Evolutionary conservation across 169 alveolate species (phyloP).

Genomic region (Plasmodium knowlesi): DNA sequence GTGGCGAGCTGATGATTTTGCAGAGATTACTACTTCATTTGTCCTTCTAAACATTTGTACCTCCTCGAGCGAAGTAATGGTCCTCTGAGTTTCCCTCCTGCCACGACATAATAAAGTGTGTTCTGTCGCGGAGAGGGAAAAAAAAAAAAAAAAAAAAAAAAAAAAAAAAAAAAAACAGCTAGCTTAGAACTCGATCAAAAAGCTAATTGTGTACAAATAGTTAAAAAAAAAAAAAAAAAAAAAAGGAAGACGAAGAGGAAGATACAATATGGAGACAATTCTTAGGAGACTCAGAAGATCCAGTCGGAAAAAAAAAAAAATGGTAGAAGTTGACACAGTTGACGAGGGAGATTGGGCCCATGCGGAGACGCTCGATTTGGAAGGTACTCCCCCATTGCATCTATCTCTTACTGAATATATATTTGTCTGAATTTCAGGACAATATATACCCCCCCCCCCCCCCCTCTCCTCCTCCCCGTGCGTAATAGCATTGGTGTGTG

Average conservation of each 20-base stretch:
- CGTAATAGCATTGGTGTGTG: not conserved
- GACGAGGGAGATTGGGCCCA: constrained; percentile 72
- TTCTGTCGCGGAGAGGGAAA: not conserved
- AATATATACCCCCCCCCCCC: not conserved
- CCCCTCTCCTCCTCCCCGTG: not conserved
- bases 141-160: not conserved
- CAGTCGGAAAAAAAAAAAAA: constrained; percentile 24
- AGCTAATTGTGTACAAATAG: too few relatives aligned
- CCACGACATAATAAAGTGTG: not conserved
- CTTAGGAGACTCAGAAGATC: constrained; percentile 62
- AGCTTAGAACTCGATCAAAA: too few relatives aligned
- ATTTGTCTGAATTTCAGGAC: not conserved
- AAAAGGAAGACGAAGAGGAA: not conserved
- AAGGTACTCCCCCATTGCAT: constrained; percentile 5
- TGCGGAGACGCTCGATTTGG: constrained; percentile 55
- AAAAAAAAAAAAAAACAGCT: not conserved
- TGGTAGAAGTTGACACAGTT: constrained; percentile 37
- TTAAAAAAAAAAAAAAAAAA: not conserved
- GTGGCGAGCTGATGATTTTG: not conserved
- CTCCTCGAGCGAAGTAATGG: not conserved
- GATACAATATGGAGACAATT: constrained; percentile 64
- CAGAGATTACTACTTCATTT: not conserved
- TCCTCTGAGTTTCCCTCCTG: constrained; percentile 4
- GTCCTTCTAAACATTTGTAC: not conserved
- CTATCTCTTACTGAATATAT: not conserved